Evolutionary conservation across 129 eudicot genomes (phyloP), one percentile per base, ranked within the genome.

Genomic region (Flaveria ramosissima): DNA sequence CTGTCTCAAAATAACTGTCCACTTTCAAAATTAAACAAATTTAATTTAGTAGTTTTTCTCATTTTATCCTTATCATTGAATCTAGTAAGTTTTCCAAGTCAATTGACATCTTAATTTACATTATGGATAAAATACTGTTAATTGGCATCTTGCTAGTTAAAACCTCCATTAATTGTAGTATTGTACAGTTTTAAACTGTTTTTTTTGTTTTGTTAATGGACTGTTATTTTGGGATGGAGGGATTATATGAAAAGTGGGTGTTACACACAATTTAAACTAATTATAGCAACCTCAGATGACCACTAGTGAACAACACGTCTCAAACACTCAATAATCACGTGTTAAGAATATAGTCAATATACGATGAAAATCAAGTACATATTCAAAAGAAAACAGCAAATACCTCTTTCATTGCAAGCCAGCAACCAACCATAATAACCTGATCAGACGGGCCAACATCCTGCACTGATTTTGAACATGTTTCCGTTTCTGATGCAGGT

Each of bases 381-480:
- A 73, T 2, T 45, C 42, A 73, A 23, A 72, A 73, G 9, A 43
- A 71, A 13, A 53, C 12, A 72, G 52, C 59, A 74, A 36, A 60
- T 84, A 95, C 99, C 99, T 95, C 99, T 90, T 95, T 95, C 99
- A 95, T 95, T 14, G 99, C 97, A 41, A 95, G 97, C 99, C 99
- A 95, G 84, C 99, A 91, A 47, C 99, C 97, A 78, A 95, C 99
- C 99, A 95, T 95, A 6, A 95, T 92, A 87, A 86, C 89, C 94
- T 95, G 99, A 74, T 85, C 93, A 32, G 96, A 78, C 14, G 93
- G 90, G 68, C 96, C 84, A 23, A 63, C 89, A 75, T 89, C 96
- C 76, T 71, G 84, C 72, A 39, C 77, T 41, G 30, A 23, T 41
- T 83, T 71, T 14, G 83, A 27, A 64, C 53, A 85, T 68, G 80